phyloP scores from a whole-genome alignment of 805 yeast species.

The Saccharomycopsis capsularis region DNA sequence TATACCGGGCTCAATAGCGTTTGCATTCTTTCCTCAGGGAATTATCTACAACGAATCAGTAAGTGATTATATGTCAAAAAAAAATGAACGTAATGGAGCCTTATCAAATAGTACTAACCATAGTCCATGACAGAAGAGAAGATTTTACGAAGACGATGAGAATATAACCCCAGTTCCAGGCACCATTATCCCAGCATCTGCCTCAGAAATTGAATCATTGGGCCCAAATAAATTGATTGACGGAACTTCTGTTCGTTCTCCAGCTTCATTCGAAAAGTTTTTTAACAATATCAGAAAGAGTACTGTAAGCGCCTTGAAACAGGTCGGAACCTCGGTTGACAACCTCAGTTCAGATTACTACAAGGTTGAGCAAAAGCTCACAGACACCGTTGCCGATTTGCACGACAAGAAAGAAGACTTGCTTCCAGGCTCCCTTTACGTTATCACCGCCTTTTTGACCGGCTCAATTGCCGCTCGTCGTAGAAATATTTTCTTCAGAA shows the following conservation, averaged over 20 bases:
- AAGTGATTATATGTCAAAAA: constrained; percentile 1
- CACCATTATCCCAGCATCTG: constrained; percentile 38
- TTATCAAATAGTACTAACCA: background rate
- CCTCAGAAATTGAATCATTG: constrained; percentile 35
- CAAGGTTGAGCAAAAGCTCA: constrained; percentile 54
- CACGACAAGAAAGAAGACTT: constrained; percentile 62
- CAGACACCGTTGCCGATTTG: constrained; percentile 54
- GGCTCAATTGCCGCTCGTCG: constrained; percentile 72
- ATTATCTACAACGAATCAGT: constrained; percentile 8
- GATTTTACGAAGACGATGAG: constrained; percentile 45
- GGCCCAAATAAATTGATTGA: constrained; percentile 44
- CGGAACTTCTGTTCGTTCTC: constrained; percentile 52
- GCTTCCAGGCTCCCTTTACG: constrained; percentile 63
- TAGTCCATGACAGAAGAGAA: constrained; percentile 28
- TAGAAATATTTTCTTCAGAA: constrained; percentile 48
- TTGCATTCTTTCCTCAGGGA: background rate
- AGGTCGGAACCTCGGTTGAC: constrained; percentile 37
- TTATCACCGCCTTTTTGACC: constrained; percentile 59
- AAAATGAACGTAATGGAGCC: background rate
- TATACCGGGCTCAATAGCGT: background rate
- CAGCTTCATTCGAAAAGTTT: constrained; percentile 40
- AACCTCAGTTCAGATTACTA: constrained; percentile 44
- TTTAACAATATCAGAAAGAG: constrained; percentile 44
- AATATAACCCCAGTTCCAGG: constrained; percentile 45
- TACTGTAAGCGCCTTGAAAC: constrained; percentile 30